phyloP scores from a whole-genome alignment of 495 filamentous ascomycete genomes.

The Aspergillus ellipticus region DNA sequence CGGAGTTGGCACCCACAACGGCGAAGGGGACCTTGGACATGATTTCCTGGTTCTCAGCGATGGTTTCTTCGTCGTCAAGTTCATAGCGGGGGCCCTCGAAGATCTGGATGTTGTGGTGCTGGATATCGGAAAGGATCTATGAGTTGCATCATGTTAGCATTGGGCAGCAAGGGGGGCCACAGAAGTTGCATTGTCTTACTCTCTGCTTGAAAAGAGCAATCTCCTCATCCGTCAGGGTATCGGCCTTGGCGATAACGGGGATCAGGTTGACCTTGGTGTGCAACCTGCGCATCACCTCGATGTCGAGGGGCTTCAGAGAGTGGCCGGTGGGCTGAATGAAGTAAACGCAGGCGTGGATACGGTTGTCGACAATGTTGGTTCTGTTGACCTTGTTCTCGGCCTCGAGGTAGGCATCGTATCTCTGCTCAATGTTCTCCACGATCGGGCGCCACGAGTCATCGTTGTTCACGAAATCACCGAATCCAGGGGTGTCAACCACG shows the following conservation, averaged over 20 bases:
- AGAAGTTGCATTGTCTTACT: slow-evolving; percentile 51
- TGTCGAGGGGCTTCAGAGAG: slow-evolving; percentile 98
- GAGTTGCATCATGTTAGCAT: not conserved
- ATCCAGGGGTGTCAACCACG: slow-evolving; percentile 96
- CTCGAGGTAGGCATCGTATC: slow-evolving; percentile 96
- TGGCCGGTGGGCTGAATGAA: slow-evolving; percentile 99
- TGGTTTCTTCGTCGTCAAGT: slow-evolving; percentile 97
- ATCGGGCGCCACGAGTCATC: slow-evolving; percentile 99
- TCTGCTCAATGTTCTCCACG: slow-evolving; percentile 98
- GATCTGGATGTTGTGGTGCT: slow-evolving; percentile 94
- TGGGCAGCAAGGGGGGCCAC: not conserved
- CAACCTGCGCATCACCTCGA: slow-evolving; percentile 97
- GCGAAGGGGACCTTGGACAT: slow-evolving; percentile 99
- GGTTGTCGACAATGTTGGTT: slow-evolving; percentile 99
- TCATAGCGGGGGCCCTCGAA: slow-evolving; percentile 98
- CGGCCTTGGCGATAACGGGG: slow-evolving; percentile 96
- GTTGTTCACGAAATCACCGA: slow-evolving; percentile 99
- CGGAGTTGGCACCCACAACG: slow-evolving; percentile 91
- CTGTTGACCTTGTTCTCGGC: slow-evolving; percentile 99
- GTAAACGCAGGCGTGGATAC: slow-evolving; percentile 97
- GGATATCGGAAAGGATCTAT: slow-evolving; percentile 95
- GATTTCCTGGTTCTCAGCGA: slow-evolving; percentile 99
- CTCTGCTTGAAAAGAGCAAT: slow-evolving; percentile 89
- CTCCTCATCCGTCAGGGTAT: slow-evolving; percentile 97
- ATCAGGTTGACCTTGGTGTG: slow-evolving; percentile 99